Conservation (phyloP, 2,329 filamentous ascomycete genomes). For the Calonectria ilicicola region DNA sequence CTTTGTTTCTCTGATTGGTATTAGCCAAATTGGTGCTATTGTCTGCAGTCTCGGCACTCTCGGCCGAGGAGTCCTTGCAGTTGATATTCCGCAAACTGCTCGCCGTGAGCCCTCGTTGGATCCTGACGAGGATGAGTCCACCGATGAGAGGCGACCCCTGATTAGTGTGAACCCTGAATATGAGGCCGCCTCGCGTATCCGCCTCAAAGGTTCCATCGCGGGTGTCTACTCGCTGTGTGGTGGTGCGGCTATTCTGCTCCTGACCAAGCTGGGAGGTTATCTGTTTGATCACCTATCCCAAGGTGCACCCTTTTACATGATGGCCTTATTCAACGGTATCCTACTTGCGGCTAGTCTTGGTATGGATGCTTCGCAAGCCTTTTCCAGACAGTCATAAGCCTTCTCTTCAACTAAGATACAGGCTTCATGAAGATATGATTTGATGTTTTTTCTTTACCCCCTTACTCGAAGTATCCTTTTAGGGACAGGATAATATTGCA, state of each 20-base stretch:
- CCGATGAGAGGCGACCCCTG: constrained; percentile 54
- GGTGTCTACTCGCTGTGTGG: constrained; percentile 94
- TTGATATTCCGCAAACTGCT: constrained; percentile 51
- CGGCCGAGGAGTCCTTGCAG: constrained; percentile 79
- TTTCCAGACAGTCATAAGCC: constrained; percentile 39
- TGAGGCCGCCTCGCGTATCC: constrained; percentile 60
- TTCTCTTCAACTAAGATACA: not conserved
- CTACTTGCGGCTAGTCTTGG: constrained; percentile 70
- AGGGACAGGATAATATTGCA: not conserved
- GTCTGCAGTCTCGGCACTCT: constrained; percentile 94
- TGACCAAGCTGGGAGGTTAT: constrained; percentile 91
- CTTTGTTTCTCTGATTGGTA: constrained; percentile 83
- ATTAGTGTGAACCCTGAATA: constrained; percentile 48
- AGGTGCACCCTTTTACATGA: constrained; percentile 92
- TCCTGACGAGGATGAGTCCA: constrained; percentile 53
- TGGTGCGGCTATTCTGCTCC: constrained; percentile 86
- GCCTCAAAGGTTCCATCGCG: constrained; percentile 92
- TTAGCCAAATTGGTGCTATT: constrained; percentile 96
- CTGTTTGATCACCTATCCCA: constrained; percentile 82
- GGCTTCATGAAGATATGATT: constrained; percentile 33
- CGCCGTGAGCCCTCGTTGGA: constrained; percentile 43
- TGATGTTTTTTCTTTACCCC: not conserved
- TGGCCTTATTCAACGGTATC: constrained; percentile 87
- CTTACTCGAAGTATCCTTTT: not conserved
- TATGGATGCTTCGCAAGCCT: constrained; percentile 61